These are phyloP conservation scores for Clonostachys byssicola DNA, from an alignment of 2,329 filamentous ascomycete species.

Conservation along the genomic window DNA sequence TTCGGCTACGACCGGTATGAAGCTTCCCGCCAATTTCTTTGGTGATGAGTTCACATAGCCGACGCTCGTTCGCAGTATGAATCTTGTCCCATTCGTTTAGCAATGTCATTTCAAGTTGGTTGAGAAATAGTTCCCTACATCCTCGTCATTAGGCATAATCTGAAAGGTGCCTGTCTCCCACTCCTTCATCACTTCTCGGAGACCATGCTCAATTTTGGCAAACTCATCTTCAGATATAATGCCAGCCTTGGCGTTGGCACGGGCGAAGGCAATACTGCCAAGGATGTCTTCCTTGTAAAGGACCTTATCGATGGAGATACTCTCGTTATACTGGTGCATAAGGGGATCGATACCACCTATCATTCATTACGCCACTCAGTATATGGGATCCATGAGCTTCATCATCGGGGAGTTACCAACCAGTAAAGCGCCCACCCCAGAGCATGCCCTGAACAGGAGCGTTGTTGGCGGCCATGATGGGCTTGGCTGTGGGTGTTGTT, in stretches of 20 bases:
- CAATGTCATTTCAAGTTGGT: slow-evolving; percentile 3
- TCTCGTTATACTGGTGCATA: slow-evolving; percentile 83
- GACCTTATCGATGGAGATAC: slow-evolving; percentile 71
- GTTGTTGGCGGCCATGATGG: slow-evolving; percentile 4
- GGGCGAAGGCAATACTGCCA: slow-evolving; percentile 76
- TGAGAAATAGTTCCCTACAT: slow-evolving; percentile 26
- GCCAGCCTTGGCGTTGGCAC: slow-evolving; percentile 71
- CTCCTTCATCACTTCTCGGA: slow-evolving; percentile 51
- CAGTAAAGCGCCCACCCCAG: slow-evolving; percentile 48
- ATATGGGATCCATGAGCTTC: slow-evolving; percentile 16
- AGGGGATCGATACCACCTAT: slow-evolving; percentile 67
- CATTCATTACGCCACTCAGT: slow-evolving; percentile 9
- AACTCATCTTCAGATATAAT: slow-evolving; percentile 75
- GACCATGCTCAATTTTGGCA: slow-evolving; percentile 66
- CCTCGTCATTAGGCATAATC: slow-evolving; percentile 49
- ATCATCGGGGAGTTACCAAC: slow-evolving; percentile 21
- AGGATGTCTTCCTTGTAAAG: slow-evolving; percentile 79
- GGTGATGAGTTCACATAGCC: slow-evolving; percentile 64
- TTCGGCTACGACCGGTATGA: slow-evolving; percentile 66
- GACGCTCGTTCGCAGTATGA: slow-evolving; percentile 51
- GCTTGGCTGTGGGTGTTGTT: slow-evolving; percentile 15
- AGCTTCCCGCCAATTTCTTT: slow-evolving; percentile 68
- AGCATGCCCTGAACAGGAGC: slow-evolving; percentile 16
- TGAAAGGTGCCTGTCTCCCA: slow-evolving; percentile 46
- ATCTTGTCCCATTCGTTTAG: slow-evolving; percentile 29